A percentile compares a stretch with the other conserved stretches of the same genome.
Evolutionary conservation across 306 rosid species (phyloP).

Genomic region (Delonix regia): DNA sequence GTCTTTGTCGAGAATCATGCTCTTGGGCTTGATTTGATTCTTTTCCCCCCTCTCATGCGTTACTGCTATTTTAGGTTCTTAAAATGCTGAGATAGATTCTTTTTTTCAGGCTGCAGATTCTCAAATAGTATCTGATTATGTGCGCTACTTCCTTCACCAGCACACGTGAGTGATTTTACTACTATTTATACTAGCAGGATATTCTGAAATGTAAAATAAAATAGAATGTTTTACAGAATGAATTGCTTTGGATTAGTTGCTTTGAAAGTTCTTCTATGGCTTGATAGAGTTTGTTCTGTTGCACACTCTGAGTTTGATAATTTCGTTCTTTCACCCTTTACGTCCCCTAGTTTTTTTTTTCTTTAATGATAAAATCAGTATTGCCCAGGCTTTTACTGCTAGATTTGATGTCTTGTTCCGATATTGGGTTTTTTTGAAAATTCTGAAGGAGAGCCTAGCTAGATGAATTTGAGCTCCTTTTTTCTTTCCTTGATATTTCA

Average conservation of each 20-base stretch:
- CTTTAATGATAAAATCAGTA: background rate
- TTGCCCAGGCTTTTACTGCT: background rate
- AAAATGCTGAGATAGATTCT: conserved; percentile 16
- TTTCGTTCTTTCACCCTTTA: background rate
- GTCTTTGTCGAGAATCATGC: background rate
- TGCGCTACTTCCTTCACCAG: conserved; percentile 87
- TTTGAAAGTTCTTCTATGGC: background rate
- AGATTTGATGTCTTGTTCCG: background rate
- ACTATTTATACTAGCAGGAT: background rate
- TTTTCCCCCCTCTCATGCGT: background rate
- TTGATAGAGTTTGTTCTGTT: background rate
- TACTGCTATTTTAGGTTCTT: background rate
- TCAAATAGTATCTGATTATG: conserved; percentile 89
- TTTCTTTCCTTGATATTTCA: background rate
- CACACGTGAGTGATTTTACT: conserved; percentile 71
- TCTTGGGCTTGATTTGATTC: background rate
- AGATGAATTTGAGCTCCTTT: background rate
- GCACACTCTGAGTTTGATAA: background rate
- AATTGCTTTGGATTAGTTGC: background rate
- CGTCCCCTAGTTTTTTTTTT: background rate
- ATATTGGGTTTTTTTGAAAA: background rate
- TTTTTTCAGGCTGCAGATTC: conserved; percentile 91
- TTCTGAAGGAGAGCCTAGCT: background rate
- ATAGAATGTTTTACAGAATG: background rate
- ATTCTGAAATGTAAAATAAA: conserved; percentile 10